Conservation (phyloP, 1,284 basidiomycete genomes). For the Trametes hirsuta region DNA sequence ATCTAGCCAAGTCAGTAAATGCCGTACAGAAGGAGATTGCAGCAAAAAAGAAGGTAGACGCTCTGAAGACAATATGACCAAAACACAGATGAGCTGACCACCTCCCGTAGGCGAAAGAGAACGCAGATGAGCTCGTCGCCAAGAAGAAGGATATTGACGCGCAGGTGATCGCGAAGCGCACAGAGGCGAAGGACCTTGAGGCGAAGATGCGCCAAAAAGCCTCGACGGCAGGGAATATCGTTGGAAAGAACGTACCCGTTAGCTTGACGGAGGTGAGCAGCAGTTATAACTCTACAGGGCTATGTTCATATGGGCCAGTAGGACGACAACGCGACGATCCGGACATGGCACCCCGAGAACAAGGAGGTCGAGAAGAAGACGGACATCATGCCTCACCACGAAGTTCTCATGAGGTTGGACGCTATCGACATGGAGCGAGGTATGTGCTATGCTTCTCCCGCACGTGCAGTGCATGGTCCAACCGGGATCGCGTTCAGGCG, state of each 20-base stretch:
- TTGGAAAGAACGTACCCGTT: constrained; percentile 86
- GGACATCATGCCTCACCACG: constrained; percentile 93
- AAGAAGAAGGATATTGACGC: constrained; percentile 82
- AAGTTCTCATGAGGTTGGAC: constrained; percentile 92
- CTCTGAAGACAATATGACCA: not conserved
- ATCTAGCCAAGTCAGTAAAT: constrained; percentile 84
- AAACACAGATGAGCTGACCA: not conserved
- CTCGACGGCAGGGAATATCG: constrained; percentile 88
- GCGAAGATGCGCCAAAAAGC: constrained; percentile 80
- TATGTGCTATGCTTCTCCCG: constrained; percentile 33
- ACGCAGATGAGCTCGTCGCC: constrained; percentile 84
- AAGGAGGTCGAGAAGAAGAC: constrained; percentile 66
- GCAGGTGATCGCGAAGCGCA: constrained; percentile 77
- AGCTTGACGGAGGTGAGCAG: constrained; percentile 82
- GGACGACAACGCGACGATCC: constrained; percentile 89
- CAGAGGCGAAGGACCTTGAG: constrained; percentile 80
- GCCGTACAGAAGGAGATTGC: constrained; percentile 93
- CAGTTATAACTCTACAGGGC: not conserved
- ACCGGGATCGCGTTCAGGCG: constrained; percentile 49
- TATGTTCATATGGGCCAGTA: constrained; percentile 32
- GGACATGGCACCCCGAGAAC: constrained; percentile 88
- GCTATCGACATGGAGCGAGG: constrained; percentile 97
- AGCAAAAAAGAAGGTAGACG: constrained; percentile 84
- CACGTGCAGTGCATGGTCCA: not conserved
- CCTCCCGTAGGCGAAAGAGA: constrained; percentile 77